These are phyloP conservation scores for Lithospermum erythrorhizon DNA, from an alignment of 257 asterid species.

Conservation along the genomic window DNA sequence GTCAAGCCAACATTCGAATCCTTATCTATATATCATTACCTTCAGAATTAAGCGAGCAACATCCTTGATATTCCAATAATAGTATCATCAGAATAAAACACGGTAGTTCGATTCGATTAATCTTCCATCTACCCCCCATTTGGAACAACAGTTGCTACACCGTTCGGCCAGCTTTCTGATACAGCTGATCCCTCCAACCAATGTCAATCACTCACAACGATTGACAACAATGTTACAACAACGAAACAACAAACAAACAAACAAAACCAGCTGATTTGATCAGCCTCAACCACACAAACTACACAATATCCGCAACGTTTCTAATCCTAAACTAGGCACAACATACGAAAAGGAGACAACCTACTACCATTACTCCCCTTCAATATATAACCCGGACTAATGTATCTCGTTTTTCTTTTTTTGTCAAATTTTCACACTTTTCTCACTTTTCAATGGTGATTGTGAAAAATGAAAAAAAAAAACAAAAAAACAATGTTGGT, in stretches of 20 bases:
- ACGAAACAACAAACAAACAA: no score
- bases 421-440: constrained; percentile 11
- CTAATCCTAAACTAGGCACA: constrained; percentile 11
- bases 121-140: constrained; percentile 64
- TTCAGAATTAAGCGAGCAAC: constrained; percentile 54
- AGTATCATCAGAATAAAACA: constrained; percentile 35
- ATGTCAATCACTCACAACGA: constrained; percentile 27
- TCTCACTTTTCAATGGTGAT: no score
- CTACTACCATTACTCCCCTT: constrained; percentile 9
- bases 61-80: constrained; percentile 27
- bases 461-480: no score
- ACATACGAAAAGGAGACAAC: constrained; percentile 18
- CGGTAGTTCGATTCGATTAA: constrained; percentile 32
- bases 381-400: constrained; percentile 16
- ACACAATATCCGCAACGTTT: not conserved
- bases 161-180: constrained; percentile 56
- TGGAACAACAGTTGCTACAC: constrained; percentile 27
- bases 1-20: not conserved
- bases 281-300: not conserved
- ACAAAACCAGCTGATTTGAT: not conserved
- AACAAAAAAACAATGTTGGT: no score
- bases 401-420: constrained; percentile 49
- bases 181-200: constrained; percentile 40
- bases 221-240: constrained; percentile 9
- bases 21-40: constrained; percentile 30